Base-by-base conservation (phyloP, 208 protist genomes). In the Acanthamoeba lenticulata region DNA sequence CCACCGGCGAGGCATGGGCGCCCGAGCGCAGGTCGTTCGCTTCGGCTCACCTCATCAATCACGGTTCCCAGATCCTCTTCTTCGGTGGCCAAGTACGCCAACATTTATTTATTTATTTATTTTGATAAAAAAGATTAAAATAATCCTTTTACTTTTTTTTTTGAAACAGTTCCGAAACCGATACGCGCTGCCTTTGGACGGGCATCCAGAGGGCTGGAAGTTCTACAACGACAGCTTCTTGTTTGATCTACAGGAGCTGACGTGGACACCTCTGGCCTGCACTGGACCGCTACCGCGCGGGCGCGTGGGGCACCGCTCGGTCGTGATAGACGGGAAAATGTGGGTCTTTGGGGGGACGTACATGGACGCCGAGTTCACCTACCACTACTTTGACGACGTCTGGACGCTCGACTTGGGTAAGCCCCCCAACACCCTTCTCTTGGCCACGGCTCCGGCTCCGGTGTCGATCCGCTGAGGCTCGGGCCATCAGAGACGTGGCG, bases 121-220 rank as follows among this genome's bases (percentile, higher is more conserved):
- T 36, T 67, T 15, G 3, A 36, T 34, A 11, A 5, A 15, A 5
- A 15, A 19, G 47, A 5, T 67, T 0, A 29, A 1, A 29, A 29
- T 6, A 9, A n/a, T 60, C 27, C 5, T 52, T 32, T 4, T 17
- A 11, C 57, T 67, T 9, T 24, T 6, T 4, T 6, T 15, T 5
- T 17, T 69, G 29, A 1, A 19, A 7, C 69, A 79, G 69, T 79
- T 44, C 34, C 69, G 69, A 17, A 79, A 79, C 36, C 34, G 69
- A 19, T 79, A 44, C 69, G 24, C 36, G 38, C 69, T 79, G 38
- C 69, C 69, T 17, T 44, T 79, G 69, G 69, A 79, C 13, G 69
- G 69, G 34, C 32, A 79, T 36, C 69, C 69, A 45, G 69, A 79
- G 36, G 69, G 69, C 21, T 79, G 69, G 69, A 79, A 79, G 69